Evolutionary conservation across 140 eudicot species (phyloP).

Genomic region (Bidens hawaiensis): DNA sequence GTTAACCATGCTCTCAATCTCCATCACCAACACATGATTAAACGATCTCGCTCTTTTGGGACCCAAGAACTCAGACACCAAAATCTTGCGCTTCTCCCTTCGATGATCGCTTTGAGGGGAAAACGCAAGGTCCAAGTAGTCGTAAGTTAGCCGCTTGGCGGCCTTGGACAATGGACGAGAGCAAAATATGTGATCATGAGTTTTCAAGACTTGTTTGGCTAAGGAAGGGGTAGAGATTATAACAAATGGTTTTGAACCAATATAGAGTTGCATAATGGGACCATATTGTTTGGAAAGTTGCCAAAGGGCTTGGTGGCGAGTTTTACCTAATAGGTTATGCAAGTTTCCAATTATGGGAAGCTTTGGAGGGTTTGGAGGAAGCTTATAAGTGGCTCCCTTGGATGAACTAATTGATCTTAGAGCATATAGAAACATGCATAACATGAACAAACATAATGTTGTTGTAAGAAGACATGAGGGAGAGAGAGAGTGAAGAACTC

Average conservation of each 20-base stretch:
- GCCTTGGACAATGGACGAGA: neutral
- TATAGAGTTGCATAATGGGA: constrained; percentile 31
- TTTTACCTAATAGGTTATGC: constrained; percentile 29
- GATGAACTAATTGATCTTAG: neutral
- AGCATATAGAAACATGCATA: neutral
- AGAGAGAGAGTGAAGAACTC: neutral
- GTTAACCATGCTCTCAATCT: constrained; percentile 7
- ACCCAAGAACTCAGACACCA: constrained; percentile 29
- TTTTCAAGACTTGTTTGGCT: constrained; percentile 20
- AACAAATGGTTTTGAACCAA: constrained; percentile 27
- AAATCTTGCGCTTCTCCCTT: constrained; percentile 19
- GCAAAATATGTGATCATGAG: constrained; percentile 17
- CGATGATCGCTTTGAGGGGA: constrained; percentile 1
- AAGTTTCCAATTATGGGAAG: constrained; percentile 45
- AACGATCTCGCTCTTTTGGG: constrained; percentile 24
- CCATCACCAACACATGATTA: constrained; percentile 5
- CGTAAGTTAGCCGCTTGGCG: neutral
- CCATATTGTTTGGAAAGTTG: constrained; percentile 32
- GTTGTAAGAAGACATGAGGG: constrained; percentile 9
- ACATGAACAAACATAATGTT: neutral
- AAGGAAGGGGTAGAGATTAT: constrained; percentile 33
- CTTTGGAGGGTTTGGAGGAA: constrained; percentile 39
- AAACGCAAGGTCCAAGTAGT: constrained; percentile 13
- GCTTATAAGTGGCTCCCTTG: neutral
- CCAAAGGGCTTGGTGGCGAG: constrained; percentile 25